These are phyloP conservation scores for Populus hybrid DNA, from an alignment of 441 rosid species.

Conservation along the genomic window DNA sequence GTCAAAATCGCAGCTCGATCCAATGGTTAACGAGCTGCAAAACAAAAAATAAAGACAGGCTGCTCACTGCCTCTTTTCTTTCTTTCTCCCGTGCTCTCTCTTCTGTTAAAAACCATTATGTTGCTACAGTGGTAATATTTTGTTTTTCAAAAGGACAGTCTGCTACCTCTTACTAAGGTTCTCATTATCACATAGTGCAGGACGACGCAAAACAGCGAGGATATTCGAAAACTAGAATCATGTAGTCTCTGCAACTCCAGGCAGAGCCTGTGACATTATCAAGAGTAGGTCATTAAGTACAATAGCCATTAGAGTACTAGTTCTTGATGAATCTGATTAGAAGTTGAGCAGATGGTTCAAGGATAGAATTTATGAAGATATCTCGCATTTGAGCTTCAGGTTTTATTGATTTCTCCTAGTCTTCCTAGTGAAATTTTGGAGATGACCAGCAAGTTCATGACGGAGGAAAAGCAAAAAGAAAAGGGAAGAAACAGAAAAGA, in stretches of 20 bases:
- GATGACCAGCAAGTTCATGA: constrained; percentile 45
- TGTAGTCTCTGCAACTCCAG: constrained; percentile 95
- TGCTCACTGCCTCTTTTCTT: too few species aligned
- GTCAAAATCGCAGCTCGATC: too few species aligned
- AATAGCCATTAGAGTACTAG: constrained; percentile 66
- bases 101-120: too few species aligned
- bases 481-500: too few species aligned
- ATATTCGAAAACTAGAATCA: constrained; percentile 89
- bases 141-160: too few species aligned
- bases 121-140: too few species aligned
- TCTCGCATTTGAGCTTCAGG: constrained; percentile 95
- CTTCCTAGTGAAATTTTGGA: constrained; percentile 95
- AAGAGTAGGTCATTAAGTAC: constrained; percentile 91
- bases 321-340: constrained; percentile 96
- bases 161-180: too few species aligned
- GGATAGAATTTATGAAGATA: constrained; percentile 92
- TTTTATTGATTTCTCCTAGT: constrained; percentile 82
- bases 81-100: too few species aligned
- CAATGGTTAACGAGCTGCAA: too few species aligned
- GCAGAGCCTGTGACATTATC: constrained; percentile 93
- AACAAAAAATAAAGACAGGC: too few species aligned
- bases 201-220: constrained; percentile 36
- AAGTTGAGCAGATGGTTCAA: constrained; percentile 97
- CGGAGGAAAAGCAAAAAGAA: too few species aligned
- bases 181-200: too few species aligned